Percentiles rank a stretch among this genome's conserved stretches.
phyloP scores from a whole-genome alignment of 495 filamentous ascomycete species.

The Aspergillus saccharolyticus region DNA sequence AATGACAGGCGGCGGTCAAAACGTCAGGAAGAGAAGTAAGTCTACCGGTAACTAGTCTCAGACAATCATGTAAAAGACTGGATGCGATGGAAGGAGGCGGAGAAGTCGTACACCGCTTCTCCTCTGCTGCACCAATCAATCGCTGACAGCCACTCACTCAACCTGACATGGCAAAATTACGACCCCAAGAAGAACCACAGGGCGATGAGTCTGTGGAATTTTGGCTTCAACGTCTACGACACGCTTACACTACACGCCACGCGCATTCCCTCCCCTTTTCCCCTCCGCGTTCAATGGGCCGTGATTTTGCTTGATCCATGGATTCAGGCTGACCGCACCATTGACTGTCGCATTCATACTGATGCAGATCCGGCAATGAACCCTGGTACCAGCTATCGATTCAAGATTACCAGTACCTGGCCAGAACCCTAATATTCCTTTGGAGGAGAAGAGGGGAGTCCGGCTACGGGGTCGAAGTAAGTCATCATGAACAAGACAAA shows the following conservation, averaged over 20 bases:
- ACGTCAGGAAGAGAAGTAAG: not conserved
- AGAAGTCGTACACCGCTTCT: slow-evolving; percentile 17
- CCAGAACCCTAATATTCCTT: not conserved
- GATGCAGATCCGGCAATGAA: slow-evolving; percentile 2
- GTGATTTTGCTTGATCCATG: slow-evolving; percentile 4
- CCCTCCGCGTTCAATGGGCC: not conserved
- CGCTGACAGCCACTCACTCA: not conserved
- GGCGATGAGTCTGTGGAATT: slow-evolving; percentile 14
- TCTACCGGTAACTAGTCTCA: too few species aligned
- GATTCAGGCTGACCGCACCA: slow-evolving; percentile 7
- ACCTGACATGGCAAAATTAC: slow-evolving; percentile 6
- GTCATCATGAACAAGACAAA: not conserved
- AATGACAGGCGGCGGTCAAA: slow-evolving; percentile 6
- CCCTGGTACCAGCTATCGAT: not conserved
- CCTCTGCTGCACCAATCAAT: slow-evolving; percentile 15
- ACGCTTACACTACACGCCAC: slow-evolving; percentile 9
- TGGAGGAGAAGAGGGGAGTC: not conserved
- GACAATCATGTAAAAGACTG: not conserved
- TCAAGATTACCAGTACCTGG: slow-evolving; percentile 2
- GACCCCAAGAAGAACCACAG: slow-evolving; percentile 12
- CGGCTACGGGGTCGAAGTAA: not conserved
- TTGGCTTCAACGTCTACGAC: slow-evolving; percentile 6
- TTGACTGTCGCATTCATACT: not conserved
- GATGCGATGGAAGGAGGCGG: slow-evolving; percentile 7
- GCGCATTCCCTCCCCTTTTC: slow-evolving; percentile 1